These are phyloP conservation scores for Colletotrichum simmondsii DNA, from an alignment of 2,329 filamentous ascomycete species.

Conservation along the genomic window DNA sequence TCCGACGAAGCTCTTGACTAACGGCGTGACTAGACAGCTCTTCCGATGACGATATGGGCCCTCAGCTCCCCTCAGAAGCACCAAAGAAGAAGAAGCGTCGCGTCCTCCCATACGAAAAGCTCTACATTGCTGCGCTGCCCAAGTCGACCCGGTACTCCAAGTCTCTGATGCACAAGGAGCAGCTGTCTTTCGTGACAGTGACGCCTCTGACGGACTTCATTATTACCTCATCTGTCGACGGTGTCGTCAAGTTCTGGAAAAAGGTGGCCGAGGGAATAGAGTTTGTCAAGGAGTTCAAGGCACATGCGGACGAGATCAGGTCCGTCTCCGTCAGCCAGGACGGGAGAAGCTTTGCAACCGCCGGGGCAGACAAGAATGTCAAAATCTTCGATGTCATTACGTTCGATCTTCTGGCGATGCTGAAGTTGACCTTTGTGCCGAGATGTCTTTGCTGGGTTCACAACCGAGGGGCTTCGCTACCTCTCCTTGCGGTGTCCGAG, in stretches of 20 bases:
- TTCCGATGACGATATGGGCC: constrained; percentile 93
- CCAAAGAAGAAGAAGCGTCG: constrained; percentile 91
- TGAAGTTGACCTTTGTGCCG: constrained; percentile 80
- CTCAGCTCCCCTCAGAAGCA: constrained; percentile 83
- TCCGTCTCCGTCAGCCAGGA: constrained; percentile 89
- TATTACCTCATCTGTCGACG: constrained; percentile 92
- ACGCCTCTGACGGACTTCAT: constrained; percentile 94
- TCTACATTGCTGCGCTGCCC: constrained; percentile 92
- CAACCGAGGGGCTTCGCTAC: constrained; percentile 85
- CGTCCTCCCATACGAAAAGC: constrained; percentile 91
- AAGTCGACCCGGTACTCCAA: constrained; percentile 86
- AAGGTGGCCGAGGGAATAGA: constrained; percentile 91
- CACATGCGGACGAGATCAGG: constrained; percentile 86
- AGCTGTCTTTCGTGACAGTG: constrained; percentile 86
- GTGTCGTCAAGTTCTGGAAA: constrained; percentile 99
- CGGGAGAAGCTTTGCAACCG: constrained; percentile 92
- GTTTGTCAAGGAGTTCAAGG: constrained; percentile 97
- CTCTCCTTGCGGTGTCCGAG: constrained; percentile 85
- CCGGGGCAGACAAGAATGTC: constrained; percentile 80
- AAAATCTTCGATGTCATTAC: constrained; percentile 88
- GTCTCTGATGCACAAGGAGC: constrained; percentile 98
- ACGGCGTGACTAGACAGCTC: constrained; percentile 65
- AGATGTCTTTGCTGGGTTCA: constrained; percentile 94
- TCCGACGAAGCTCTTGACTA: not conserved
- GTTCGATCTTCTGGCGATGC: constrained; percentile 86